Conservation (phyloP, 305 asterid genomes). For the Fraxinus baroniana region DNA sequence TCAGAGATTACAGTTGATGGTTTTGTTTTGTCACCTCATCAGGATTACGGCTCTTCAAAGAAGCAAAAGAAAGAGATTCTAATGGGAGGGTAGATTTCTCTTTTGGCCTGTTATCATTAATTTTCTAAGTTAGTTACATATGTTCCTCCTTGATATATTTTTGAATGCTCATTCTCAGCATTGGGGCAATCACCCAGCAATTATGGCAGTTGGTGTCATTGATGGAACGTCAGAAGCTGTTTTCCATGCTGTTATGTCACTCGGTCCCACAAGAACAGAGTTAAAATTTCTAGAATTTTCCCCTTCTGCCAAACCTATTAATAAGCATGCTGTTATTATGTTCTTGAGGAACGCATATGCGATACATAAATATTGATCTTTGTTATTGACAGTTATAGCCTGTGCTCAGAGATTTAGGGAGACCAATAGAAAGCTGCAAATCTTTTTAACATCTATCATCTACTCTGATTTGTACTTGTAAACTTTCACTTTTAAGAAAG, state of each 20-base stretch:
- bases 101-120: neutral
- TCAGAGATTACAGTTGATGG: neutral
- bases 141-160: slow-evolving; percentile 2
- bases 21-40: slow-evolving; percentile 21
- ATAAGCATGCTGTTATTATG: neutral
- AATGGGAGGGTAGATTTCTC: slow-evolving; percentile 49
- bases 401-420: neutral
- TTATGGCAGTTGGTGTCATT: slow-evolving; percentile 85
- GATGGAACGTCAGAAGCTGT: slow-evolving; percentile 76
- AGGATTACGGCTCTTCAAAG: slow-evolving; percentile 90
- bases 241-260: slow-evolving; percentile 68
- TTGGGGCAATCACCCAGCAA: slow-evolving; percentile 70
- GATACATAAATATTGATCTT: neutral
- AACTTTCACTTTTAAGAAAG: neutral
- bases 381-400: slow-evolving; percentile 3
- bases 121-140: neutral
- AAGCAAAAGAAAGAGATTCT: slow-evolving; percentile 65
- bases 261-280: slow-evolving; percentile 87
- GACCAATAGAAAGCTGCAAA: neutral
- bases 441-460: neutral
- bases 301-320: neutral
- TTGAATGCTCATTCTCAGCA: slow-evolving; percentile 35
- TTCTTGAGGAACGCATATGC: neutral
- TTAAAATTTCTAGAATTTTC: slow-evolving; percentile 36
- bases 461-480: neutral